These are phyloP conservation scores for Citrullus mucosospermus DNA, from an alignment of 306 rosid species.

Conservation along the genomic window DNA sequence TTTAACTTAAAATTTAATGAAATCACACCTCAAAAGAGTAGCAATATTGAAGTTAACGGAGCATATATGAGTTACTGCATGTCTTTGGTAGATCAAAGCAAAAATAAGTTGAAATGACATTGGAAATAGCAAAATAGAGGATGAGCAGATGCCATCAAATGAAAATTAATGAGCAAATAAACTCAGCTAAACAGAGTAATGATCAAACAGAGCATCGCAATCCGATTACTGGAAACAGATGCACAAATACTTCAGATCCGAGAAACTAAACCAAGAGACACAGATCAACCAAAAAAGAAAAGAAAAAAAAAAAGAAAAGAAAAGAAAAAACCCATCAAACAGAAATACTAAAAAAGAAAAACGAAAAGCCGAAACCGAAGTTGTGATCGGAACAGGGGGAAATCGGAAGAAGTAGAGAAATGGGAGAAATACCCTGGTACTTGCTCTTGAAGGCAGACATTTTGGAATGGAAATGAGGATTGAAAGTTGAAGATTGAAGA, in stretches of 20 bases:
- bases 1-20: neutral
- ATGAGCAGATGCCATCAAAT: neutral
- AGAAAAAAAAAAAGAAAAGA: too few species aligned
- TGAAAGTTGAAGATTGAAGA: neutral
- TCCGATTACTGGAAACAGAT: neutral
- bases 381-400: neutral
- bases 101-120: neutral
- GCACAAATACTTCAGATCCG: neutral
- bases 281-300: neutral
- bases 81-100: neutral
- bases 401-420: neutral
- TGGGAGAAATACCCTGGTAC: neutral
- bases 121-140: neutral
- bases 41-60: neutral
- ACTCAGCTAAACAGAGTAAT: neutral
- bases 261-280: neutral
- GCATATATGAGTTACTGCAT: neutral
- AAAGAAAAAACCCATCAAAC: neutral
- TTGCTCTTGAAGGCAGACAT: slow-evolving; percentile 13
- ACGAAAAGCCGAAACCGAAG: neutral
- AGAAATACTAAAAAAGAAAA: neutral
- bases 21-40: neutral
- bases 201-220: neutral
- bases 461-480: neutral
- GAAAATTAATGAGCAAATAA: neutral